Evolutionary conservation across 805 yeast species (phyloP).

Genomic region (Metschnikowia vanudenii): DNA sequence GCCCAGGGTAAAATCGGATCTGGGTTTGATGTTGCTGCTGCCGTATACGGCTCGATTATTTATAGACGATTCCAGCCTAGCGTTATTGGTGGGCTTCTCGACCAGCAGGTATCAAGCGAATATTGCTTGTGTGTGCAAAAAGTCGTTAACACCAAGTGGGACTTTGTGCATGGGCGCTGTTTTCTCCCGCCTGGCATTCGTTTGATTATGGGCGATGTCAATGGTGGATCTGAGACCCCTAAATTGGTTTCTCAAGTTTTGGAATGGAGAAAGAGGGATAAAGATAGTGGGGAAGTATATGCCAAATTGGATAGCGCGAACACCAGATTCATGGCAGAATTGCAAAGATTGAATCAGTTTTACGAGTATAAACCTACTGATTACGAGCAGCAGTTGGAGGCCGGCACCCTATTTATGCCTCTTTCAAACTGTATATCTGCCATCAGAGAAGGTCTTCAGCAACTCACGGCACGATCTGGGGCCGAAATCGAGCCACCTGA

Average conservation of each 20-base stretch:
- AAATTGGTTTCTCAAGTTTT: slow-evolving; percentile 76
- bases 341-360: slow-evolving; percentile 41
- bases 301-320: slow-evolving; percentile 57
- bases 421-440: slow-evolving; percentile 41
- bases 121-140: slow-evolving; percentile 24
- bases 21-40: slow-evolving; percentile 96
- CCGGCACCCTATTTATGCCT: slow-evolving; percentile 22
- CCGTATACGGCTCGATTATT: slow-evolving; percentile 83
- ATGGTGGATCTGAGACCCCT: slow-evolving; percentile 93
- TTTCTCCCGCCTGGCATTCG: slow-evolving; percentile 66
- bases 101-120: slow-evolving; percentile 19
- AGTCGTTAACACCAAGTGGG: slow-evolving; percentile 58
- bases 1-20: slow-evolving; percentile 97
- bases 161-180: slow-evolving; percentile 51
- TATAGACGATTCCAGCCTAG: slow-evolving; percentile 73
- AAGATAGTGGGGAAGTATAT: slow-evolving; percentile 55
- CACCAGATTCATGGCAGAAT: slow-evolving; percentile 47
- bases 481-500: slow-evolving; percentile 86
- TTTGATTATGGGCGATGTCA: slow-evolving; percentile 88
- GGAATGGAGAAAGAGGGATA: slow-evolving; percentile 59
- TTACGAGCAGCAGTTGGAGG: slow-evolving; percentile 29
- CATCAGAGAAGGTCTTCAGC: slow-evolving; percentile 59
- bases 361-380: slow-evolving; percentile 27
- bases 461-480: slow-evolving; percentile 61
- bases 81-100: slow-evolving; percentile 41